A percentile compares a stretch with the other conserved stretches of the same genome.
Evolutionary conservation across 805 yeast species (phyloP).

Genomic region (Diddensiella transvaalensis): DNA sequence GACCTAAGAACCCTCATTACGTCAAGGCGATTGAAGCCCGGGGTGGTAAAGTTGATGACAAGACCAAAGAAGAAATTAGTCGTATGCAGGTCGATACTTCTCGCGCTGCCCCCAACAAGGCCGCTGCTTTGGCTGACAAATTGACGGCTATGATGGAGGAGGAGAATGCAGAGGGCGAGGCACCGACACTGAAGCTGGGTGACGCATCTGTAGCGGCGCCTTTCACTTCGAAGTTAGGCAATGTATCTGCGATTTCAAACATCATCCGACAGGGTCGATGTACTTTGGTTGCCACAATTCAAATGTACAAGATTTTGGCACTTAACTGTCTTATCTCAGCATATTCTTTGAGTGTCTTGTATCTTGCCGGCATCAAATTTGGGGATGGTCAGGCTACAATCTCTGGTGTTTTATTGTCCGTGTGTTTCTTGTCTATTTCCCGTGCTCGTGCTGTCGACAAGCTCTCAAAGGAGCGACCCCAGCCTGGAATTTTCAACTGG

Average conservation of each 20-base stretch:
- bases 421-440: conserved; percentile 92
- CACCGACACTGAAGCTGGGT: conserved; percentile 90
- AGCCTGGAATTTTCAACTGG: conserved; percentile 90
- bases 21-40: conserved; percentile 78
- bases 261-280: conserved; percentile 97
- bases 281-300: conserved; percentile 94
- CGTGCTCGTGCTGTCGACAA: conserved; percentile 89
- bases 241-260: conserved; percentile 87
- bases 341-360: conserved; percentile 88
- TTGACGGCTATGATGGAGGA: conserved; percentile 51
- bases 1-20: conserved; percentile 85
- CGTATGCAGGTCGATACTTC: conserved; percentile 35
- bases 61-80: conserved; percentile 40
- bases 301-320: conserved; percentile 97
- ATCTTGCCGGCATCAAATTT: conserved; percentile 94
- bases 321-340: conserved; percentile 96
- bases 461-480: conserved; percentile 91
- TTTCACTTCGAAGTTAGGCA: conserved; percentile 89
- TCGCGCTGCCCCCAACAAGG: conserved; percentile 36
- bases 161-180: conserved; percentile 69
- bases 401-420: conserved; percentile 87
- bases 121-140: conserved; percentile 57
- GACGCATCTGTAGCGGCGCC: conserved; percentile 99
- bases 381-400: conserved; percentile 98
- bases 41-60: conserved; percentile 74